Percentiles rank a stretch among this genome's conserved stretches.
These are phyloP conservation scores for Populus simonii DNA, from an alignment of 345 rosid genomes.

Conservation along the genomic window DNA sequence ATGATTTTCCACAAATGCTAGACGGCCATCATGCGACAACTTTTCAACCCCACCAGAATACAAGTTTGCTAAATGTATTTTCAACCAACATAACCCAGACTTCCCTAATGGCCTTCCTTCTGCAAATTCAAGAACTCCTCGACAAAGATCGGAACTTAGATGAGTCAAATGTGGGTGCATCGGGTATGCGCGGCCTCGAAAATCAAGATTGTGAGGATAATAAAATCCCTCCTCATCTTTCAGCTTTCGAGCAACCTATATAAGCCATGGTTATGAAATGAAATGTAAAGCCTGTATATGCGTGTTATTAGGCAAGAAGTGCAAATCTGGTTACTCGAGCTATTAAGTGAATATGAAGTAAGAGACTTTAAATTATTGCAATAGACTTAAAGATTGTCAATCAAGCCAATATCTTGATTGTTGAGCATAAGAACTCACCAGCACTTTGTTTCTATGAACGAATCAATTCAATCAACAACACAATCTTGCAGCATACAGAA, in stretches of 20 bases:
- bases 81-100: constrained; percentile 85
- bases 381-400: neutral
- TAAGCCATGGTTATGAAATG: constrained; percentile 13
- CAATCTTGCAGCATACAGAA: constrained; percentile 1
- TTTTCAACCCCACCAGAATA: constrained; percentile 88
- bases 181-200: constrained; percentile 97
- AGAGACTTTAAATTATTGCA: neutral
- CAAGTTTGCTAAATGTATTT: constrained; percentile 88
- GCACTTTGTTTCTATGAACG: neutral
- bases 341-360: constrained; percentile 3
- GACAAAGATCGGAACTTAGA: constrained; percentile 90
- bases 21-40: constrained; percentile 81
- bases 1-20: constrained; percentile 81
- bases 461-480: neutral
- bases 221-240: constrained; percentile 93
- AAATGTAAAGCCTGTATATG: constrained; percentile 11
- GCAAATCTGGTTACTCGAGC: neutral
- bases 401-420: neutral
- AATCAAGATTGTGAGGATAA: constrained; percentile 98
- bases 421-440: neutral
- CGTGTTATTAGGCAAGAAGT: constrained; percentile 3
- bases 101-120: constrained; percentile 88
- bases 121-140: constrained; percentile 93
- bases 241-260: constrained; percentile 91
- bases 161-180: constrained; percentile 98